phyloP scores from a whole-genome alignment of 148 eudicot species.

The Simmondsia chinensis region DNA sequence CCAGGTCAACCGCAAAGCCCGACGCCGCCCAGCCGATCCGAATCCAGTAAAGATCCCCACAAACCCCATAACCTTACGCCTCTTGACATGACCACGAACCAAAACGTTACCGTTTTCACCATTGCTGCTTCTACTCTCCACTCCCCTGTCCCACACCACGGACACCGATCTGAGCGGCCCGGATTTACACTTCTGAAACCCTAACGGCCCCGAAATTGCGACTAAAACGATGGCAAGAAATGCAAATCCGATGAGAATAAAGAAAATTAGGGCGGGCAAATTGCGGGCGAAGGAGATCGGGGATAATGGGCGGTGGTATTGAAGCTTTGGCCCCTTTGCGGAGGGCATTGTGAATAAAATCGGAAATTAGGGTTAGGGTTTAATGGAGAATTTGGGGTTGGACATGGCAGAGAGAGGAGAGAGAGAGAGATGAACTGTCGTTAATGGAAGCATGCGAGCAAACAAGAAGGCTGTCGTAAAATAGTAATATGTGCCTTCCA shows the following conservation, averaged over 20 bases:
- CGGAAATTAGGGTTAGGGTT: too few species aligned
- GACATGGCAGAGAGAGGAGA: too few species aligned
- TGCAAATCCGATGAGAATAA: slow-evolving; percentile 20
- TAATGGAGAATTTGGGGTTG: too few species aligned
- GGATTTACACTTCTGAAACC: slow-evolving; percentile 14
- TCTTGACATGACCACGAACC: slow-evolving; percentile 20
- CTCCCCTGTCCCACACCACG: slow-evolving; percentile 38
- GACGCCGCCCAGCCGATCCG: slow-evolving; percentile 54
- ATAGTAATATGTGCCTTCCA: too few species aligned
- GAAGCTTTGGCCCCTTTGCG: slow-evolving; percentile 33
- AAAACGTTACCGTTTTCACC: not conserved
- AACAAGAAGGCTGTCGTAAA: too few species aligned
- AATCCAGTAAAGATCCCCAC: slow-evolving; percentile 94
- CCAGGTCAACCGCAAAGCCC: slow-evolving; percentile 73
- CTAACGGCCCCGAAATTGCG: slow-evolving; percentile 14
- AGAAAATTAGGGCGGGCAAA: slow-evolving; percentile 22
- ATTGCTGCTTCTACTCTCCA: slow-evolving; percentile 23
- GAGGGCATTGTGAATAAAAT: too few species aligned
- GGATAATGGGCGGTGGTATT: slow-evolving; percentile 21
- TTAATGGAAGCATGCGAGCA: too few species aligned
- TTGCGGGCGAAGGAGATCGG: slow-evolving; percentile 13
- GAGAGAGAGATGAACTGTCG: too few species aligned
- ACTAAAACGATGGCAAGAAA: slow-evolving; percentile 19
- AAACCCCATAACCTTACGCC: slow-evolving; percentile 86
- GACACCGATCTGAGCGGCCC: slow-evolving; percentile 31